These are phyloP conservation scores for Lasiosphaeria hispida DNA, from an alignment of 495 filamentous ascomycete species.

Conservation along the genomic window DNA sequence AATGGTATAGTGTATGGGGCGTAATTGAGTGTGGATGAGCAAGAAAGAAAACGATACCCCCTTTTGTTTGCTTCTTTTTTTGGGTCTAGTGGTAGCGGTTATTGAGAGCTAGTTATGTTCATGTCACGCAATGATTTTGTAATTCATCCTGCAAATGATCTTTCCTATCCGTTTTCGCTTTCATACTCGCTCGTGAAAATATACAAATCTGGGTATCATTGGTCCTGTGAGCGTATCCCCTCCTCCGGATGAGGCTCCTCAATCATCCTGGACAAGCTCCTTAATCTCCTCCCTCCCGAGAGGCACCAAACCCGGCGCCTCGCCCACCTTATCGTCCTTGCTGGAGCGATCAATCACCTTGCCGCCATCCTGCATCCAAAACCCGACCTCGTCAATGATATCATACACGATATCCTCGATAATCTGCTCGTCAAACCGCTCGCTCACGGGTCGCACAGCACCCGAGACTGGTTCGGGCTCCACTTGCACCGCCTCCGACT, in stretches of 20 bases:
- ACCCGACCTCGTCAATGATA: slow-evolving; percentile 86
- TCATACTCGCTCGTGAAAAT: too few relatives aligned
- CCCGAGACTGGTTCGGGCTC: too few relatives aligned
- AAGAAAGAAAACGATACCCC: slow-evolving; percentile 19
- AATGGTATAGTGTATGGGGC: neutral
- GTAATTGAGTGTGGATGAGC: too few relatives aligned
- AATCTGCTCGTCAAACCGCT: slow-evolving; percentile 90
- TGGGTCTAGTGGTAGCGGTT: neutral
- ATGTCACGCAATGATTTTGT: neutral
- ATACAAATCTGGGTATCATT: too few relatives aligned
- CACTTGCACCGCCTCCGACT: too few relatives aligned
- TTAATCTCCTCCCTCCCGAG: slow-evolving; percentile 55
- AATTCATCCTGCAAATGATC: neutral
- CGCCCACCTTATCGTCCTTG: slow-evolving; percentile 39
- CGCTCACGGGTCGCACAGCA: slow-evolving; percentile 58
- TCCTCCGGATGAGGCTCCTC: slow-evolving; percentile 6
- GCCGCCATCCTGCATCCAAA: slow-evolving; percentile 65
- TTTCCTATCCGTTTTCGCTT: too few relatives aligned
- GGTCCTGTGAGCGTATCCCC: too few relatives aligned
- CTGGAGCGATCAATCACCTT: slow-evolving; percentile 42
- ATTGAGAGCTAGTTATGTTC: neutral
- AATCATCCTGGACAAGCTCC: slow-evolving; percentile 64
- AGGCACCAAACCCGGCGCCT: slow-evolving; percentile 37
- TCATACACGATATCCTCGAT: slow-evolving; percentile 92
- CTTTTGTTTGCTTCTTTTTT: neutral